Evolutionary conservation across 345 rosid genomes (phyloP).

Genomic region (Murraya paniculata): DNA sequence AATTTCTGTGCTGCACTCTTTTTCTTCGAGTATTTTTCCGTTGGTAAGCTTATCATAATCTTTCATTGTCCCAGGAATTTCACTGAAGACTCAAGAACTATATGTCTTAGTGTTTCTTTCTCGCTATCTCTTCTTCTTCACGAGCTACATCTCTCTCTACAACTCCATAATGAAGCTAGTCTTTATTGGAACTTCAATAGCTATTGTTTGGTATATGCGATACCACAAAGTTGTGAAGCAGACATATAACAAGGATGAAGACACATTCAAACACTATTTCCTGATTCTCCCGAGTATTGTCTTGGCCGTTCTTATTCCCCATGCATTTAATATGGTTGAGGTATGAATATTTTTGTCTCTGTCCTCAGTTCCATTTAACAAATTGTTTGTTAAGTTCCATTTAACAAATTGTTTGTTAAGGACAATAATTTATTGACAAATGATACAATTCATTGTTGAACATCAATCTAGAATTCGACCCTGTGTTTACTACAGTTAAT

Average conservation of each 20-base stretch:
- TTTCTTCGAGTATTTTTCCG: not conserved
- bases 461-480: not conserved
- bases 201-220: constrained; percentile 51
- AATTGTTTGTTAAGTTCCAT: not conserved
- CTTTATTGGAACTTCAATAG: constrained; percentile 38
- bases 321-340: constrained; percentile 16
- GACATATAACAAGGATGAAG: constrained; percentile 34
- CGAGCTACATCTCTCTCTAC: constrained; percentile 34
- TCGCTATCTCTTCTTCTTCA: constrained; percentile 40
- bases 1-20: not conserved
- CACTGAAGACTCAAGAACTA: constrained; percentile 47
- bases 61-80: constrained; percentile 32
- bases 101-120: constrained; percentile 42
- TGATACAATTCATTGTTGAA: not conserved
- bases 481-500: not conserved
- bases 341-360: constrained; percentile 18
- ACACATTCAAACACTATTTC: constrained; percentile 32
- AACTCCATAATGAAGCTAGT: constrained; percentile 42
- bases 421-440: not conserved
- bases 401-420: not conserved
- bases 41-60: not conserved
- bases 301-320: constrained; percentile 34
- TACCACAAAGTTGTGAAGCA: constrained; percentile 42
- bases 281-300: constrained; percentile 25
- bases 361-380: not conserved